Evolutionary conservation across 2,329 filamentous ascomycete genomes (phyloP), one percentile per base, ranked within the genome.

Genomic region (Alternaria tenuissima): DNA sequence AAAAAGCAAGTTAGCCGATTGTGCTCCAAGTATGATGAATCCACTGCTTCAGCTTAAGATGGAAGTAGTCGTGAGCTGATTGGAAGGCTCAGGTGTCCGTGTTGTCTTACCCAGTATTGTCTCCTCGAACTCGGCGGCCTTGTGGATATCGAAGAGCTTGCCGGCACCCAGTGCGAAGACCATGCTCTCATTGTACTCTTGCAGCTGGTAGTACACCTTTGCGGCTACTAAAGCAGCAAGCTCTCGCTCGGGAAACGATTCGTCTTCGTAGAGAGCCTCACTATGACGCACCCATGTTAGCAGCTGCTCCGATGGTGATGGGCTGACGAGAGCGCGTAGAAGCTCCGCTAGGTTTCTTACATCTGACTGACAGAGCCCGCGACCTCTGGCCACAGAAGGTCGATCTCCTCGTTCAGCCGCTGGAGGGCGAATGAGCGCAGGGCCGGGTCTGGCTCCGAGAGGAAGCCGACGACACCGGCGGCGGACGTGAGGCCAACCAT

Each of bases 171-270:
- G 88, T 65, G 95, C 95, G 80, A 99, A 98, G 53, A 92, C 91
- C 94, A 99, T 98, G 81, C 94, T 97, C 83, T 99, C 95, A 78
- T 97, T 95, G 84, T 99, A 99, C 79, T 95, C 95, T 81, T 97
- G 93, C 54, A 99, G 89, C 78, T 99, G 95, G 78, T 98, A 99
- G 84, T 98, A 99, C 69, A 98, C 93, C 86, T 99, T 99, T 71
- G 95, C 91, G 43, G 96, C 91, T 55, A 99, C 93, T 51, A 99
- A 86, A 55, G 95, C 95, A 56, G 95, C 95, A 57, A 99, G 89
- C 79, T 95, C 92, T 75, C 94, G 92, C 80, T 99, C 91, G 49
- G 94, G 91, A 76, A 99, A 99, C 62, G 88, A 87, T 74, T 97
- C 93, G 82, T 99, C 94, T 86, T 99, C 95, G 81, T 96, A 99